A percentile compares a stretch with the other conserved stretches of the same genome.
Evolutionary conservation across 2,329 filamentous ascomycete genomes (phyloP).

Genomic region (Cladophialophora immunda): DNA sequence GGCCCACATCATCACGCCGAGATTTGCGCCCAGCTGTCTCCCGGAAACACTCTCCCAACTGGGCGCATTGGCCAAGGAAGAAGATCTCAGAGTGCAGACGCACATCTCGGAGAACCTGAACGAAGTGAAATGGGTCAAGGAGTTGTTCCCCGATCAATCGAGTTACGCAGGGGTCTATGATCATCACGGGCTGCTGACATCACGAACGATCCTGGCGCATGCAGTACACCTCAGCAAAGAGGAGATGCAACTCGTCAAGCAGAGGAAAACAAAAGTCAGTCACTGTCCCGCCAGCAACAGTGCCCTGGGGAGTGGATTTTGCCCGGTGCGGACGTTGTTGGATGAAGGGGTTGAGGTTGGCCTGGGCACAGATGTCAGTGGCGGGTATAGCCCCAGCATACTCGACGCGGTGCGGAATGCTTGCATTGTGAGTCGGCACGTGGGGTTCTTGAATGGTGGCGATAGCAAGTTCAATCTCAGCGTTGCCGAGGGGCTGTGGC

Average conservation of each 20-base stretch:
- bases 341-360: conserved; percentile 80
- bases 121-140: conserved; percentile 75
- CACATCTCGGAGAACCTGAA: conserved; percentile 84
- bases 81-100: conserved; percentile 74
- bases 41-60: conserved; percentile 67
- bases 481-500: conserved; percentile 85
- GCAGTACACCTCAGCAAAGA: conserved; percentile 75
- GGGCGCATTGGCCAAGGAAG: conserved; percentile 68
- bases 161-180: conserved; percentile 86
- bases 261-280: conserved; percentile 71
- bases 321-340: conserved; percentile 77
- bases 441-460: conserved; percentile 58
- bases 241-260: conserved; percentile 72
- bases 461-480: conserved; percentile 46
- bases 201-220: conserved; percentile 83
- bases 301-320: conserved; percentile 79
- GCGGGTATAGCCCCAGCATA: conserved; percentile 83
- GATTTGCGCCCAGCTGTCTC: conserved; percentile 67
- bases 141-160: conserved; percentile 70
- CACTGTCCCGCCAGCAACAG: conserved; percentile 92
- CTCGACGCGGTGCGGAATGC: conserved; percentile 86
- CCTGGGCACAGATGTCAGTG: conserved; percentile 88
- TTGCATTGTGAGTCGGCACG: conserved; percentile 77
- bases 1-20: conserved; percentile 79
- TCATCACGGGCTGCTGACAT: conserved; percentile 70